Evolutionary conservation across 176 grass and related monocot genomes (phyloP), one percentile per base, ranked within the genome.

Genomic region (Ampelocalamus luodianensis): DNA sequence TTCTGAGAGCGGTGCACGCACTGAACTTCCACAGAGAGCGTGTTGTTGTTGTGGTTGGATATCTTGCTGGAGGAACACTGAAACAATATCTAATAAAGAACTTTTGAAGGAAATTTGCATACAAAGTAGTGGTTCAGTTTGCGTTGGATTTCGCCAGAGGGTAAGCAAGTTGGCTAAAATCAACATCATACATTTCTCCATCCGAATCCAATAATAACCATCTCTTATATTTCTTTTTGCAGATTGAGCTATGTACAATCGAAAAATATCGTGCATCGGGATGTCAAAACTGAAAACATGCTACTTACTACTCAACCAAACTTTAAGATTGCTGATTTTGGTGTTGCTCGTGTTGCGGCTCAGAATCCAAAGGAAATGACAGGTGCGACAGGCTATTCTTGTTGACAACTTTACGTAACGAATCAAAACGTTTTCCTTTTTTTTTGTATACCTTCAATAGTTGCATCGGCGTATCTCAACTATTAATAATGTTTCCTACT

Each of bases 191-290:
- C 15, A 58, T 72, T 82, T 74, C 79, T 60, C 76, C 65, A 0
- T 74, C 5, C 73, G n/a, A 76, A 54, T 53, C 32, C 1, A 22
- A 36, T n/a, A 6, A 1, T 70, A 34, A 60, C 26, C 20, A 68
- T 40, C 13, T 76, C 17, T 24, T 63, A 32, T 82, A 56, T 60
- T 45, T 68, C 13, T 32, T 72, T 84, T 76, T 29, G 16, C 71
- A 96, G 94, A 53, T 72, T 96, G 61, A 80, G 87, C 83, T 96
- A 96, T 85, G 77, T 97, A 14, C 92, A 97, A 55, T 90, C 90
- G 0, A 69, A 39, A 73, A 92, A 91, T 65, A 94, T 92, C 38
- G 95, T 92, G 18, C 92, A 94, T 34, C 29, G 29, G 29, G 29
- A 29, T 29, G 29, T 29, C 29, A 29, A 29, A 29, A 29, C 29